phyloP scores from a whole-genome alignment of 2,329 filamentous ascomycete species.

The Cladophialophora bantiana region DNA sequence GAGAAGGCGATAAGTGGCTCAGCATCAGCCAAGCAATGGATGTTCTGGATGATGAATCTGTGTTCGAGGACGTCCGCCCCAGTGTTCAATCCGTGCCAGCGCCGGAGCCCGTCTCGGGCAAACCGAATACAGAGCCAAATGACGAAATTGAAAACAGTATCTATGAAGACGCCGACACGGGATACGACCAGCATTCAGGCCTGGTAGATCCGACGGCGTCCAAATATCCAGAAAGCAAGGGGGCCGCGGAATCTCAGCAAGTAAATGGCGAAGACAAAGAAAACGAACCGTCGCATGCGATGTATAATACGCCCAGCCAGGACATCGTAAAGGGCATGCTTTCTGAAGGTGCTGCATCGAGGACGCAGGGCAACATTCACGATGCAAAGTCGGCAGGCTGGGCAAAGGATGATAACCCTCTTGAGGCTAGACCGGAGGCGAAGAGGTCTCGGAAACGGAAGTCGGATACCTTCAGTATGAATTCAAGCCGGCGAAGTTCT shows the following conservation, averaged over 20 bases:
- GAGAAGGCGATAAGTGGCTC: constrained; percentile 15
- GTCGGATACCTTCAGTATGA: not conserved
- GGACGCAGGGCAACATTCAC: not conserved
- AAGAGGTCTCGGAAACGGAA: constrained; percentile 1
- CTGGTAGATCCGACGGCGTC: not conserved
- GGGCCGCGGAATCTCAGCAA: not conserved
- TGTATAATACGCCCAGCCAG: not conserved
- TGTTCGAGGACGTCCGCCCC: constrained; percentile 21
- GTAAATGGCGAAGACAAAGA: constrained; percentile 18
- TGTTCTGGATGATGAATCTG: constrained; percentile 27
- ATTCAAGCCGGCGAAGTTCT: constrained; percentile 4
- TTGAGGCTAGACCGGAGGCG: not conserved
- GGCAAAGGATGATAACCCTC: not conserved
- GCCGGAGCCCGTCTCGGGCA: not conserved
- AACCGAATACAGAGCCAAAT: not conserved
- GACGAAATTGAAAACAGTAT: constrained; percentile 19
- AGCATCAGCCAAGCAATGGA: constrained; percentile 24
- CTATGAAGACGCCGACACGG: constrained; percentile 25
- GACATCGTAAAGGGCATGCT: not conserved
- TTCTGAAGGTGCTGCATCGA: not conserved
- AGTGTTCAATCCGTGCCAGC: constrained; percentile 1
- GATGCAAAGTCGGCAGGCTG: not conserved
- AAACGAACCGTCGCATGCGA: constrained; percentile 1
- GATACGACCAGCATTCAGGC: not conserved
- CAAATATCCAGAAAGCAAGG: not conserved